These are phyloP conservation scores for Cantharellus anzutake DNA, from an alignment of 768 basidiomycete species.

Conservation along the genomic window DNA sequence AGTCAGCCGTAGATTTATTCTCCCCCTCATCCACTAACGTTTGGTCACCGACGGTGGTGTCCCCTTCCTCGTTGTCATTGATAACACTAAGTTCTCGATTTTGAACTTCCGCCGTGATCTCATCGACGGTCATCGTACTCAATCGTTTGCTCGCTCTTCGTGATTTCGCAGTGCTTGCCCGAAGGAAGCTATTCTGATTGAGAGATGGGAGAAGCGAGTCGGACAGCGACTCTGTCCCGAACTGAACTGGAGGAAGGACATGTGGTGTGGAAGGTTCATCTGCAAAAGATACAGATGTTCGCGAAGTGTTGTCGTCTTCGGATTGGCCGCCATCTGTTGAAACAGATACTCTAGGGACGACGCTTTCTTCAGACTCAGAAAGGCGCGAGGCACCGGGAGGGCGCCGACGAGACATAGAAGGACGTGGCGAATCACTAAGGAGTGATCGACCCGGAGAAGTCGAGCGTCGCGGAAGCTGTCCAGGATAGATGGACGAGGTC, in stretches of 20 bases:
- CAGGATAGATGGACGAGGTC: background rate
- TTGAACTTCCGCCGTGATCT: slow-evolving; percentile 92
- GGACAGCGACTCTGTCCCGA: slow-evolving; percentile 60
- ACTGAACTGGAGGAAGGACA: slow-evolving; percentile 57
- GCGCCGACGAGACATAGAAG: background rate
- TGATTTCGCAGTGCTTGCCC: slow-evolving; percentile 62
- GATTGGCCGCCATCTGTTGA: slow-evolving; percentile 55
- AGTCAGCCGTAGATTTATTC: slow-evolving; percentile 14
- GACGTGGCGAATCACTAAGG: background rate
- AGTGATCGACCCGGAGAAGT: background rate
- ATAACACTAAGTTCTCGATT: slow-evolving; percentile 23
- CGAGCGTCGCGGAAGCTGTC: background rate
- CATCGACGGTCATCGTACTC: slow-evolving; percentile 79
- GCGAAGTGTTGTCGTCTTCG: slow-evolving; percentile 20
- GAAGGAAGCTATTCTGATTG: slow-evolving; percentile 29
- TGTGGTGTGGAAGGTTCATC: slow-evolving; percentile 26
- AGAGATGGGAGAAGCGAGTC: slow-evolving; percentile 31
- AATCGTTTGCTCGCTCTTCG: slow-evolving; percentile 38
- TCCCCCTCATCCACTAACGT: slow-evolving; percentile 16
- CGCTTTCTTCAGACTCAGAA: slow-evolving; percentile 21
- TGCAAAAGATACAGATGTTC: slow-evolving; percentile 2
- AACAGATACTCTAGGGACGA: slow-evolving; percentile 48
- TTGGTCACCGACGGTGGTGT: background rate
- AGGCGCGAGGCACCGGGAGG: background rate
- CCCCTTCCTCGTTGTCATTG: slow-evolving; percentile 25